These are phyloP conservation scores for Leccinum obscurum DNA, from an alignment of 768 basidiomycete genomes.

Conservation along the genomic window DNA sequence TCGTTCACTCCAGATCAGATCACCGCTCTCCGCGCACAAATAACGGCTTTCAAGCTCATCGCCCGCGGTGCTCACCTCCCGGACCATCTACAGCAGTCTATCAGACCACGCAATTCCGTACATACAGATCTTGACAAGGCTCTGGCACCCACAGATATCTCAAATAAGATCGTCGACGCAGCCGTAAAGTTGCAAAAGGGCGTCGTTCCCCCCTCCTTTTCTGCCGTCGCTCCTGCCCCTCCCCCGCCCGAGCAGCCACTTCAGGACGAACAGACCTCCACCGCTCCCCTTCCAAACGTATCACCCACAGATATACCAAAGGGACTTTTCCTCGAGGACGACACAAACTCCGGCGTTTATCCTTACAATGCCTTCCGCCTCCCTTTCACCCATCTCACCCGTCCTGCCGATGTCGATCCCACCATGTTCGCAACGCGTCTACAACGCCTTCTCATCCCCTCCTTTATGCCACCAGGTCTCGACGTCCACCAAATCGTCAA, in stretches of 20 bases:
- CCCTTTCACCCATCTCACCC: conserved; percentile 79
- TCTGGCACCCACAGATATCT: conserved; percentile 58
- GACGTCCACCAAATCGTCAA: conserved; percentile 90
- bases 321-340: conserved; percentile 76
- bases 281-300: conserved; percentile 36
- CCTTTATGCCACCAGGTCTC: conserved; percentile 86
- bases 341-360: conserved; percentile 78
- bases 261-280: conserved; percentile 56
- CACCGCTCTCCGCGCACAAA: conserved; percentile 74
- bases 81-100: conserved; percentile 66
- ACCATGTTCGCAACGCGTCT: conserved; percentile 67
- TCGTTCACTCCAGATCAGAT: conserved; percentile 80
- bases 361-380: conserved; percentile 90
- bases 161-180: conserved; percentile 66
- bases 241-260: conserved; percentile 35
- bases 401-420: conserved; percentile 59
- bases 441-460: conserved; percentile 82
- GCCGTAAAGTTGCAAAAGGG: conserved; percentile 74
- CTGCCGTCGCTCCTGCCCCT: conserved; percentile 29
- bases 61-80: conserved; percentile 66
- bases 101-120: conserved; percentile 62
- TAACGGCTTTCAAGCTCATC: conserved; percentile 77
- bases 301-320: conserved; percentile 66
- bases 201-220: conserved; percentile 25
- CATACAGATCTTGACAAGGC: conserved; percentile 65